Percentiles rank a stretch among this genome's conserved stretches.
Conservation (phyloP, 495 filamentous ascomycete genomes). For the Penicillium odoratum region DNA sequence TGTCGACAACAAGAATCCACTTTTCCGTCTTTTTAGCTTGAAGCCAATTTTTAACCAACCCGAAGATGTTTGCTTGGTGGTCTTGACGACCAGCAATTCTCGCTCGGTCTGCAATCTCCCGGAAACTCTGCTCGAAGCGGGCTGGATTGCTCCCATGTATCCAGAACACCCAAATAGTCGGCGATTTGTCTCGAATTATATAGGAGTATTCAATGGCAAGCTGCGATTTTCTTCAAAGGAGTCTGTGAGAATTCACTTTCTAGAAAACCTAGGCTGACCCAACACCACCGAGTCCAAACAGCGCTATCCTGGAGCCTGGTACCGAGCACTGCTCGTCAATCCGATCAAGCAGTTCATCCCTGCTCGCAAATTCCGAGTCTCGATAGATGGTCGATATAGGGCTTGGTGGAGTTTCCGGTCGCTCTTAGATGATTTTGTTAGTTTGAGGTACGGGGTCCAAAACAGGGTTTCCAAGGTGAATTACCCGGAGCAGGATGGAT, state of each 20-base stretch:
- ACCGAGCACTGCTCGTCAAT: not conserved
- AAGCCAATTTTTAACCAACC: too few species aligned
- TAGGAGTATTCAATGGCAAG: constrained; percentile 45
- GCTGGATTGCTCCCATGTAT: constrained; percentile 41
- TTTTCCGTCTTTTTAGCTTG: too few species aligned
- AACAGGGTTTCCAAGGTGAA: too few species aligned
- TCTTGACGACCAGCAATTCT: not conserved
- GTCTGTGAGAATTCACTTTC: not conserved
- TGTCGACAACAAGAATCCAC: too few species aligned
- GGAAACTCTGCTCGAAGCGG: constrained; percentile 41
- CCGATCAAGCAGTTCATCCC: not conserved
- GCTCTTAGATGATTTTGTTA: not conserved
- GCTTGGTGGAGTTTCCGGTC: constrained; percentile 3
- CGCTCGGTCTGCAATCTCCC: constrained; percentile 36
- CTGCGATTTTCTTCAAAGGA: constrained; percentile 34
- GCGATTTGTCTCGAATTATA: constrained; percentile 29
- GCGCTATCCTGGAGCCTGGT: not conserved
- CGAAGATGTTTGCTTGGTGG: not conserved
- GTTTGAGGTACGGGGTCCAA: too few species aligned
- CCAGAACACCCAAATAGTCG: constrained; percentile 52
- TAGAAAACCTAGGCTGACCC: constrained; percentile 1
- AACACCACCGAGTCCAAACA: constrained; percentile 6
- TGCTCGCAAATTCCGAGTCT: constrained; percentile 3
- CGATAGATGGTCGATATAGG: constrained; percentile 1
- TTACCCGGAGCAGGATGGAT: too few species aligned